A percentile compares a stretch with the other conserved stretches of the same genome.
Evolutionary conservation across 2,329 filamentous ascomycete genomes (phyloP).

Genomic region (Daldinia sp.): DNA sequence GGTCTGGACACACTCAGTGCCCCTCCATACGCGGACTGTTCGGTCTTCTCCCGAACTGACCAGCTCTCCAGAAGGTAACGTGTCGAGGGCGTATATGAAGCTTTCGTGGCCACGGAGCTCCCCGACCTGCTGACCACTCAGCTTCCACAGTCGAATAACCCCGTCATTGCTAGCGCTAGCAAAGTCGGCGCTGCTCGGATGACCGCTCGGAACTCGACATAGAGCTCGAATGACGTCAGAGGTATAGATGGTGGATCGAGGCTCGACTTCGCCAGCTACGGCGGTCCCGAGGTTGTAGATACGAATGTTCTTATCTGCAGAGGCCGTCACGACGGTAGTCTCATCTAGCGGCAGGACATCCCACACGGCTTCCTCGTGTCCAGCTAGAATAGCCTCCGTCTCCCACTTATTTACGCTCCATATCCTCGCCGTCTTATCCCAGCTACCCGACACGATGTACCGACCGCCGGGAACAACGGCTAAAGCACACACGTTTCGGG

Average conservation of each 20-base stretch:
- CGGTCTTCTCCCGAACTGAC: slow-evolving; percentile 93
- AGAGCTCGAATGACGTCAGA: slow-evolving; percentile 89
- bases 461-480: slow-evolving; percentile 77
- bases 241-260: slow-evolving; percentile 66
- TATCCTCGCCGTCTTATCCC: slow-evolving; percentile 87
- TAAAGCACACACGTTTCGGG: slow-evolving; percentile 86
- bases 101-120: slow-evolving; percentile 89
- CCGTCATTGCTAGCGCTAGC: slow-evolving; percentile 95
- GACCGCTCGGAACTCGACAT: slow-evolving; percentile 76
- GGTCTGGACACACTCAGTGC: slow-evolving; percentile 84
- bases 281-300: slow-evolving; percentile 77
- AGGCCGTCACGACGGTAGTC: slow-evolving; percentile 85
- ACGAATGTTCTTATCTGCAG: slow-evolving; percentile 88
- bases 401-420: slow-evolving; percentile 92
- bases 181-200: slow-evolving; percentile 87
- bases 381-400: slow-evolving; percentile 72
- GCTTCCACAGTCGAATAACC: slow-evolving; percentile 84
- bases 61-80: slow-evolving; percentile 83
- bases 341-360: slow-evolving; percentile 86
- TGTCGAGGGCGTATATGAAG: slow-evolving; percentile 88
- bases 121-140: slow-evolving; percentile 78
- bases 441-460: slow-evolving; percentile 88
- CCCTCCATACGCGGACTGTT: slow-evolving; percentile 90
- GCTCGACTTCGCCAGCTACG: slow-evolving; percentile 62
- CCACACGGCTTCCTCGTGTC: slow-evolving; percentile 84